These are phyloP conservation scores for Olyra latifolia DNA, from an alignment of 176 grass and related monocot species.

Conservation along the genomic window DNA sequence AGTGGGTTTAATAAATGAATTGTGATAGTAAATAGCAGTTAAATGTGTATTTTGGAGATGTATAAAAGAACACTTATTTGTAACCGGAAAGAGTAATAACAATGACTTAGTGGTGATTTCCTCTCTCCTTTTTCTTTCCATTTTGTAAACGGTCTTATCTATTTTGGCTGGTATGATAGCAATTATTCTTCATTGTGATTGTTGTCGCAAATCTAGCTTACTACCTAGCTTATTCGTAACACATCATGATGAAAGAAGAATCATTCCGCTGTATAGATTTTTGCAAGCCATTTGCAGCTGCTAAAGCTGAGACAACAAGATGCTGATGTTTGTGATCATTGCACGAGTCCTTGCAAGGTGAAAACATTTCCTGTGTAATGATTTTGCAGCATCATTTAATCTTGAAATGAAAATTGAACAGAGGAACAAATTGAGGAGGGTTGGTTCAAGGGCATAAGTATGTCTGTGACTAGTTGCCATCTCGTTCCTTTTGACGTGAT, in stretches of 20 bases:
- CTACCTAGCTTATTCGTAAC: not conserved
- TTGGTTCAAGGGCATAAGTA: not conserved
- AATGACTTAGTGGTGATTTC: not conserved
- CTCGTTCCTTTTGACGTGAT: not conserved
- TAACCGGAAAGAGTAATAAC: no score
- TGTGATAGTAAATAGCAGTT: no score
- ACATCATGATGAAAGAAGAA: not conserved
- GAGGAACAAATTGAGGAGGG: not conserved
- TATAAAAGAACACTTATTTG: no score
- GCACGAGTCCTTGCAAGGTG: not conserved
- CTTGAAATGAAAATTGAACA: not conserved
- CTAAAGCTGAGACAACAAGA: not conserved
- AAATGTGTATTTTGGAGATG: no score
- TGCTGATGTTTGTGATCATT: not conserved
- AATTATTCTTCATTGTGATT: not conserved
- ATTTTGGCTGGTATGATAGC: not conserved
- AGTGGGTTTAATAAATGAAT: no score
- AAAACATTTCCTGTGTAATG: not conserved
- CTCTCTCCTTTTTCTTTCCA: not conserved
- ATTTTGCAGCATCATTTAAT: not conserved
- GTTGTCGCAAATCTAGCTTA: not conserved
- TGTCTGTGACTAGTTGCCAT: not conserved
- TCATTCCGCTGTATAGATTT: not conserved
- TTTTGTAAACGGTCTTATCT: not conserved
- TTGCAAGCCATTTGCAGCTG: not conserved